Evolutionary conservation across 345 rosid species (phyloP).

Genomic region (Brassica carinata): DNA sequence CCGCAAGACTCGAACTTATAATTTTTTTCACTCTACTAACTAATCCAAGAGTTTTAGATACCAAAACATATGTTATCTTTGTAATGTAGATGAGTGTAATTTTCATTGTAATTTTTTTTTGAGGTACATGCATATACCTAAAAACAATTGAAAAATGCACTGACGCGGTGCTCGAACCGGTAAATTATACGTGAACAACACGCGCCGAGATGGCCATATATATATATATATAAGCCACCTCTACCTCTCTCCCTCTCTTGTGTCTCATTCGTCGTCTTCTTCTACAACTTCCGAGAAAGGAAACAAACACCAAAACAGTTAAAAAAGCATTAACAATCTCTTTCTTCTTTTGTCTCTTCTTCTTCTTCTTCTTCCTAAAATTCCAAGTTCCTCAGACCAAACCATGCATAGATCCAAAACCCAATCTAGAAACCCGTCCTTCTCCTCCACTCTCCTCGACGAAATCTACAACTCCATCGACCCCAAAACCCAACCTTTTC

Average conservation of each 20-base stretch:
- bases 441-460: slow-evolving; percentile 88
- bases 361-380: slow-evolving; percentile 28
- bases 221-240: not conserved
- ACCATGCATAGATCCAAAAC: slow-evolving; percentile 42
- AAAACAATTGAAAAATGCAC: not conserved
- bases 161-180: slow-evolving; percentile 33
- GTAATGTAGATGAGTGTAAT: not conserved
- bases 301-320: not conserved
- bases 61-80: not conserved
- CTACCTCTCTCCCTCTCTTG: not conserved
- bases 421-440: slow-evolving; percentile 59
- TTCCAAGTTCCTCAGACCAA: not conserved
- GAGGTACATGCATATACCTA: slow-evolving; percentile 28
- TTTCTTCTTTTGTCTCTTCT: slow-evolving; percentile 36
- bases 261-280: slow-evolving; percentile 32
- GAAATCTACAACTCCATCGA: slow-evolving; percentile 87
- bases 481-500: slow-evolving; percentile 49
- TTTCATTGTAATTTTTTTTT: too few relatives aligned
- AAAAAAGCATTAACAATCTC: not conserved
- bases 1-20: not conserved
- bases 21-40: too few relatives aligned
- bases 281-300: slow-evolving; percentile 10
- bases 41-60: too few relatives aligned
- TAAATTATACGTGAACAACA: slow-evolving; percentile 27
- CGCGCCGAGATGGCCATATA: slow-evolving; percentile 30